These are phyloP conservation scores for Tricholoma matsutake DNA, from an alignment of 768 basidiomycete genomes.

Conservation along the genomic window DNA sequence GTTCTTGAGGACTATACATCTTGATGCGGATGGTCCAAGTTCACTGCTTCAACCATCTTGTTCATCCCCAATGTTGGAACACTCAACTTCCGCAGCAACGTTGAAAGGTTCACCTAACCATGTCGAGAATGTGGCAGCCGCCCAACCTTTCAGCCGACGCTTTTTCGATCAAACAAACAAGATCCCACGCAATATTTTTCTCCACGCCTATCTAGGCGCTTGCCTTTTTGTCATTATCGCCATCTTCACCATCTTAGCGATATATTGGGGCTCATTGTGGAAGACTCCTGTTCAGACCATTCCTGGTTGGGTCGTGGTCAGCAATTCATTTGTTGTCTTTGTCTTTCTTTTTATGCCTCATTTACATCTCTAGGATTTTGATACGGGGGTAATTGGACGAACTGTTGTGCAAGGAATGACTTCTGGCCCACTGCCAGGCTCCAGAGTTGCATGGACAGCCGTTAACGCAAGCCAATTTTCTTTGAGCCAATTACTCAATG, in stretches of 20 bases:
- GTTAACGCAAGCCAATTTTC: slow-evolving; percentile 42
- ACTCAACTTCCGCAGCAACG: too few species aligned
- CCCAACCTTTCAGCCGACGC: slow-evolving; percentile 8
- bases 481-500: slow-evolving; percentile 41
- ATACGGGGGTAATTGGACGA: slow-evolving; percentile 50
- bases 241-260: slow-evolving; percentile 21
- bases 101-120: too few species aligned
- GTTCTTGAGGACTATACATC: too few species aligned
- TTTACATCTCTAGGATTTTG: slow-evolving; percentile 50
- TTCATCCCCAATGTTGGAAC: too few species aligned
- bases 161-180: slow-evolving; percentile 11
- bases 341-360: not conserved
- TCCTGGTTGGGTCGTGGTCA: slow-evolving; percentile 18
- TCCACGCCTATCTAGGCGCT: slow-evolving; percentile 11
- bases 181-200: slow-evolving; percentile 13
- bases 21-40: too few species aligned
- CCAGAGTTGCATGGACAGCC: slow-evolving; percentile 43
- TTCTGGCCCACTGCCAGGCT: slow-evolving; percentile 2
- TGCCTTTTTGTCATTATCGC: slow-evolving; percentile 13
- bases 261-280: slow-evolving; percentile 25
- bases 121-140: not conserved
- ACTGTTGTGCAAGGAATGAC: slow-evolving; percentile 39
- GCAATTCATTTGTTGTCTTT: not conserved
- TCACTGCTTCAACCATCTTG: too few species aligned
- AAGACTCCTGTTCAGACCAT: slow-evolving; percentile 18